A percentile compares a stretch with the other conserved stretches of the same genome.
Conservation (phyloP, 768 basidiomycete genomes). For the Rhodosporidiobolus odoratus region DNA sequence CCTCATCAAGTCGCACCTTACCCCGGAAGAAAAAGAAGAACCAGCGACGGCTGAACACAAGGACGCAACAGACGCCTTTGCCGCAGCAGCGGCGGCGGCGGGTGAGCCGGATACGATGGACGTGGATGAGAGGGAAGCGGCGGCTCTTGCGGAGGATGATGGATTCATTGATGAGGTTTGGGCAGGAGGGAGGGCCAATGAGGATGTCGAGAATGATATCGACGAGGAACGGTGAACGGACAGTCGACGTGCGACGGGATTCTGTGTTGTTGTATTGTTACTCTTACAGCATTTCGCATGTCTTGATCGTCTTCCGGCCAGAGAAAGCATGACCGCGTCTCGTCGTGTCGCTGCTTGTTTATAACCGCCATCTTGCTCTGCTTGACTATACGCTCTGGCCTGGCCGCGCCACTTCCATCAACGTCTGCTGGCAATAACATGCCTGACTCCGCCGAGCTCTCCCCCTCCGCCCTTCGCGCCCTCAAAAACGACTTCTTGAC, state of each 20-base stretch:
- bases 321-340: no score
- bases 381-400: no score
- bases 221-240: constrained; percentile 7
- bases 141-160: constrained; percentile 4
- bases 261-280: constrained; percentile 26
- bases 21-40: constrained; percentile 18
- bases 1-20: constrained; percentile 29
- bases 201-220: constrained; percentile 20
- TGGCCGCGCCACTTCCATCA: not conserved
- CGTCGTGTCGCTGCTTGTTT: not conserved
- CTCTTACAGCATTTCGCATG: no score
- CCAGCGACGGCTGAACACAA: constrained; percentile 24
- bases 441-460: not conserved
- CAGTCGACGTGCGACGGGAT: not conserved
- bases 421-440: not conserved
- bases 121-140: constrained; percentile 34
- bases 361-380: no score
- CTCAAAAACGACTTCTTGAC: constrained; percentile 30
- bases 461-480: not conserved
- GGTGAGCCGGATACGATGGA: constrained; percentile 6
- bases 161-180: constrained; percentile 12
- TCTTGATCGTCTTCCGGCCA: no score
- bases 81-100: constrained; percentile 42
- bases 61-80: constrained; percentile 44
- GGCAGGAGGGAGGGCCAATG: not conserved